phyloP scores from a whole-genome alignment of 2,329 filamentous ascomycete species.

The Pestalotiopsis sp. region DNA sequence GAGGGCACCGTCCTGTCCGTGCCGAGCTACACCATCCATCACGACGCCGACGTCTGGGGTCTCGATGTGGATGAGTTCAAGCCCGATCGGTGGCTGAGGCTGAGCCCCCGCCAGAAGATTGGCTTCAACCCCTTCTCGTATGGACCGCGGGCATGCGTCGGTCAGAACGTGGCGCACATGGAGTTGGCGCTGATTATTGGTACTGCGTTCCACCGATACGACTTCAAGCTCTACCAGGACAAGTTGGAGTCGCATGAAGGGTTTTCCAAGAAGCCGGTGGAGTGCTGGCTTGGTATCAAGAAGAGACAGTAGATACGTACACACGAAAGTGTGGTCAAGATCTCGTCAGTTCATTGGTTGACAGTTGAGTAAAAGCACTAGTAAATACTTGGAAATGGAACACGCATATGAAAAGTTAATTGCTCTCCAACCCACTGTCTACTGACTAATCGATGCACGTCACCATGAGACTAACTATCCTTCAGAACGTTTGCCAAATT shows the following conservation, averaged over 20 bases:
- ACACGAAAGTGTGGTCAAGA: background rate
- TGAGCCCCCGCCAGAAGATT: slow-evolving; percentile 6
- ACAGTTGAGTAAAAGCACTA: too few relatives aligned
- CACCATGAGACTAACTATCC: too few relatives aligned
- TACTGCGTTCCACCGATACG: slow-evolving; percentile 8
- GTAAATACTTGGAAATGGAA: too few relatives aligned
- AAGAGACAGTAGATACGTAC: background rate
- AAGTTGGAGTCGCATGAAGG: slow-evolving; percentile 11
- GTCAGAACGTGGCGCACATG: slow-evolving; percentile 12
- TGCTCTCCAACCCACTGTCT: too few relatives aligned
- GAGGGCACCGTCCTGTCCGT: slow-evolving; percentile 10
- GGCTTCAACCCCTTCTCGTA: slow-evolving; percentile 12
- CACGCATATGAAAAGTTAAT: too few relatives aligned
- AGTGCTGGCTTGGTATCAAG: slow-evolving; percentile 10
- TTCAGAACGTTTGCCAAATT: too few relatives aligned
- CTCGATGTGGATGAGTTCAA: slow-evolving; percentile 12
- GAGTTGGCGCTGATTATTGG: slow-evolving; percentile 9
- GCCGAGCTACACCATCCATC: slow-evolving; percentile 12
- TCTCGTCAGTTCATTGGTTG: too few relatives aligned
- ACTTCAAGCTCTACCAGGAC: slow-evolving; percentile 6
- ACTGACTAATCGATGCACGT: too few relatives aligned
- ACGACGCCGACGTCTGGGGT: slow-evolving; percentile 11
- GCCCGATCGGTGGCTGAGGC: slow-evolving; percentile 9
- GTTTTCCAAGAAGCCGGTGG: slow-evolving; percentile 9
- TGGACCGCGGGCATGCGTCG: slow-evolving; percentile 9